Evolutionary conservation across 768 basidiomycete species (phyloP).

Genomic region (Tulasnella sp.): DNA sequence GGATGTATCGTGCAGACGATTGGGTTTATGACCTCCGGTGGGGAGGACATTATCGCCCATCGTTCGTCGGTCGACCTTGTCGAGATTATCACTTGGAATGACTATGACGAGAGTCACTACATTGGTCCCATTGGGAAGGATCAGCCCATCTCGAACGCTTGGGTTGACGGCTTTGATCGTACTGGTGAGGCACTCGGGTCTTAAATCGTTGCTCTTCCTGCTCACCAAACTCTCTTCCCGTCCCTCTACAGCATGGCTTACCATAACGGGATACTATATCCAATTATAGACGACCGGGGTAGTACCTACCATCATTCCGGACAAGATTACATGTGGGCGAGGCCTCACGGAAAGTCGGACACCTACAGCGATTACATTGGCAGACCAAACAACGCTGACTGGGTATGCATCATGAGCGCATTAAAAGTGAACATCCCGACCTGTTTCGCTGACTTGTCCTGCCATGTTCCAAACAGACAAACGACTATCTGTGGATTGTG

Average conservation of each 20-base stretch:
- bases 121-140: constrained; percentile 25
- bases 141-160: constrained; percentile 33
- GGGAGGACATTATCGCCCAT: constrained; percentile 30
- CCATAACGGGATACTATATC: constrained; percentile 57
- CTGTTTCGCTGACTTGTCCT: constrained; percentile 7
- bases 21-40: constrained; percentile 31
- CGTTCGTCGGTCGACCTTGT: constrained; percentile 31
- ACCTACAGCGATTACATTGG: constrained; percentile 46
- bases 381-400: constrained; percentile 48
- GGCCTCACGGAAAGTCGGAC: constrained; percentile 53
- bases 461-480: constrained; percentile 35
- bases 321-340: constrained; percentile 64
- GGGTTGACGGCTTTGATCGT: constrained; percentile 24
- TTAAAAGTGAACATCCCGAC: neutral
- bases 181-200: neutral
- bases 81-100: constrained; percentile 35
- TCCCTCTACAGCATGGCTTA: constrained; percentile 47
- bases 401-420: constrained; percentile 35
- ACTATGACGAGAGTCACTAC: constrained; percentile 15
- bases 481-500: constrained; percentile 63
- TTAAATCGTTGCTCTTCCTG: neutral
- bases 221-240: neutral
- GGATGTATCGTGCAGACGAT: constrained; percentile 28
- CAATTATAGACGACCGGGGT: constrained; percentile 62
- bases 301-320: constrained; percentile 50